Percentiles rank a stretch among this genome's conserved stretches.
Conservation (phyloP, 495 filamentous ascomycete genomes). For the Talaromyces nanjingensis region DNA sequence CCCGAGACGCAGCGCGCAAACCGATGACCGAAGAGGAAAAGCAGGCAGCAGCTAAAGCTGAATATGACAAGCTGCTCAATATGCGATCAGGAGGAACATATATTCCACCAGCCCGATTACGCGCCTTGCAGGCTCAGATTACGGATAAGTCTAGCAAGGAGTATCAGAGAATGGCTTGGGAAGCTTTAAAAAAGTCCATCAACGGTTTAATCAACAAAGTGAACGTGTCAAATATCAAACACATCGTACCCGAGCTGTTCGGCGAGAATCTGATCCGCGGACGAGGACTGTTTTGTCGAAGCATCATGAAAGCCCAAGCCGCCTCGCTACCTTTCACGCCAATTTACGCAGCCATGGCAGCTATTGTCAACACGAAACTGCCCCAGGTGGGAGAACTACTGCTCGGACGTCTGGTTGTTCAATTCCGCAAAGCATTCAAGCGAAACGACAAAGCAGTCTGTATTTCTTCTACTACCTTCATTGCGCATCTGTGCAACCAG, state of each 20-base stretch:
- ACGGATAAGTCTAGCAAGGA: constrained; percentile 94
- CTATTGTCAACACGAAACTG: constrained; percentile 96
- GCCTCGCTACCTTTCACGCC: constrained; percentile 94
- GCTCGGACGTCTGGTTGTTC: constrained; percentile 75
- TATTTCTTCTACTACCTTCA: constrained; percentile 81
- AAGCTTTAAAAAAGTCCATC: constrained; percentile 96
- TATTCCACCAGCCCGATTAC: constrained; percentile 84
- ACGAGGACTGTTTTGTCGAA: constrained; percentile 85
- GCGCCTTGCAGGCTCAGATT: constrained; percentile 91
- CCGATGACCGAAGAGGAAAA: constrained; percentile 77
- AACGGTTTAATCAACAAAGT: constrained; percentile 98
- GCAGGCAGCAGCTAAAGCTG: constrained; percentile 72
- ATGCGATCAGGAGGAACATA: constrained; percentile 94
- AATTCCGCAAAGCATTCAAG: constrained; percentile 94
- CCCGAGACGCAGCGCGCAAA: constrained; percentile 43
- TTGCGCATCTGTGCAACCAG: constrained; percentile 90
- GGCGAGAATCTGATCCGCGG: constrained; percentile 89
- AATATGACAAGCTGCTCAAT: constrained; percentile 83
- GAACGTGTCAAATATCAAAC: constrained; percentile 95
- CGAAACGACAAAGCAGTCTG: constrained; percentile 96
- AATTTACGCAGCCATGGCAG: constrained; percentile 89
- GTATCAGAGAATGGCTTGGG: constrained; percentile 99
- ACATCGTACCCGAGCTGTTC: constrained; percentile 92
- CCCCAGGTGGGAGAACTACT: constrained; percentile 90
- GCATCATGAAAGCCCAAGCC: constrained; percentile 95